Conservation (phyloP, 2,329 filamentous ascomycete species). For the Calonectria naviculata region DNA sequence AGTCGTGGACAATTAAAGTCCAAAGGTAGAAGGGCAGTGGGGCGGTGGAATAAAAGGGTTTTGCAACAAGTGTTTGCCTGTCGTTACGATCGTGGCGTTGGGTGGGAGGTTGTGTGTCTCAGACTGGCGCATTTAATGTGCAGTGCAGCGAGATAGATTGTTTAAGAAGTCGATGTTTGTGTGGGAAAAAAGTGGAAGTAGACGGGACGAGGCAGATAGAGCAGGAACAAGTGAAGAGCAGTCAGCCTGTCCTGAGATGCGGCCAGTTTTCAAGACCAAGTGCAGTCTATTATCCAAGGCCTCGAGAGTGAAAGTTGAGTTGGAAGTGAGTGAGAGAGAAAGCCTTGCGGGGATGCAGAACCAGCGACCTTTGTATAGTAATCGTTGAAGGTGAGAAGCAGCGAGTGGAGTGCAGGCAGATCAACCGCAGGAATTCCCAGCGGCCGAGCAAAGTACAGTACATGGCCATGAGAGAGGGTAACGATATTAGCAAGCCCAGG, state of each 20-base stretch:
- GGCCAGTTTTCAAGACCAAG: conserved; percentile 41
- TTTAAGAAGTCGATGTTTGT: conserved; percentile 21
- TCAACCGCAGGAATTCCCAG: conserved; percentile 18
- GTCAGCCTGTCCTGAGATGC: conserved; percentile 44
- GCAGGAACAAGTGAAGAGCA: conserved; percentile 15
- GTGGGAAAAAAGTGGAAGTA: conserved; percentile 14
- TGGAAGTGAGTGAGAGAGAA: conserved; percentile 30
- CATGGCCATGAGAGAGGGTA: conserved; percentile 27
- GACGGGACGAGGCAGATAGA: conserved; percentile 38
- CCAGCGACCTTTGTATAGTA: conserved; percentile 41
- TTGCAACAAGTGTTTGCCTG: conserved; percentile 28
- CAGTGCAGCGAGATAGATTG: conserved; percentile 32
- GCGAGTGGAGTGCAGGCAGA: conserved; percentile 38
- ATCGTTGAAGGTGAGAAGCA: conserved; percentile 39
- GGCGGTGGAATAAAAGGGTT: conserved; percentile 25
- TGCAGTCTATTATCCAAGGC: conserved; percentile 28
- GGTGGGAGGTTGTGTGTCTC: conserved; percentile 30
- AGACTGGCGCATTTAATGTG: conserved; percentile 40
- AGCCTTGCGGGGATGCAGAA: conserved; percentile 42
- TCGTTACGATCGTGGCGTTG: conserved; percentile 29
- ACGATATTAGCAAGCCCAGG: conserved; percentile 37
- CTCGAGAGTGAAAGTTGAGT: conserved; percentile 28
- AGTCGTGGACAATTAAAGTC: conserved; percentile 36
- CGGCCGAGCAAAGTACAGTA: conserved; percentile 30
- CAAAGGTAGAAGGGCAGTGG: conserved; percentile 33